phyloP scores from a whole-genome alignment of 192 early-diverging fungal species.

The Piromyces finnis region DNA sequence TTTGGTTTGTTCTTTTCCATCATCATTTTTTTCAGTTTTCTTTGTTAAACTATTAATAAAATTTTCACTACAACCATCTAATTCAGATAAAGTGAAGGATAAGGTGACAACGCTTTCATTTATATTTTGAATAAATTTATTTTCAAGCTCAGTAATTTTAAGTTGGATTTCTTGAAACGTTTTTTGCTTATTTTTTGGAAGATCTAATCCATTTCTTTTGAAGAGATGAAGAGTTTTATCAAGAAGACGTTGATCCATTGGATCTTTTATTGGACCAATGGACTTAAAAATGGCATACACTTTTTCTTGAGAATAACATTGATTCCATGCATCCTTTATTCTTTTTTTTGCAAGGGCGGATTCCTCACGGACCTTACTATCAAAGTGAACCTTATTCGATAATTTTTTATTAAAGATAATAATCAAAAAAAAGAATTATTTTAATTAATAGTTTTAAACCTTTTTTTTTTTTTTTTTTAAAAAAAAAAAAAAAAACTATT shows the following conservation, averaged over 20 bases:
- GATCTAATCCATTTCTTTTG: background rate
- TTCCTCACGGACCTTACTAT: background rate
- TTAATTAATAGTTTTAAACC: too few relatives aligned
- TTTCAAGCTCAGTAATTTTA: background rate
- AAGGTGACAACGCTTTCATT: background rate
- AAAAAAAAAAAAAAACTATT: too few relatives aligned
- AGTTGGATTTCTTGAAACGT: background rate
- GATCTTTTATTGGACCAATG: background rate
- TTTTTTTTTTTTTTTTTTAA: too few relatives aligned
- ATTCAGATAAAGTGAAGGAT: background rate
- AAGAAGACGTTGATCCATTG: background rate
- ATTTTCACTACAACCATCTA: background rate
- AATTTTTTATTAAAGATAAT: too few relatives aligned
- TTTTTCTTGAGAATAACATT: background rate
- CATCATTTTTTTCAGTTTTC: background rate
- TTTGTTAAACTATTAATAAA: background rate
- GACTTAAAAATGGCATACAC: background rate
- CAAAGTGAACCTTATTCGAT: background rate
- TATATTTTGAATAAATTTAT: background rate
- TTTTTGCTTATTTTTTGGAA: background rate
- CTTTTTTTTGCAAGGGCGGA: background rate
- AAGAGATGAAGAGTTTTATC: background rate
- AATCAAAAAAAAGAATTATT: too few relatives aligned
- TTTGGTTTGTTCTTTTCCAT: background rate
- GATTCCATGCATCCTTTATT: background rate